Percentiles rank a stretch among this genome's conserved stretches.
phyloP scores from a whole-genome alignment of 2,329 filamentous ascomycete species.

The Diaporthe vaccinii region DNA sequence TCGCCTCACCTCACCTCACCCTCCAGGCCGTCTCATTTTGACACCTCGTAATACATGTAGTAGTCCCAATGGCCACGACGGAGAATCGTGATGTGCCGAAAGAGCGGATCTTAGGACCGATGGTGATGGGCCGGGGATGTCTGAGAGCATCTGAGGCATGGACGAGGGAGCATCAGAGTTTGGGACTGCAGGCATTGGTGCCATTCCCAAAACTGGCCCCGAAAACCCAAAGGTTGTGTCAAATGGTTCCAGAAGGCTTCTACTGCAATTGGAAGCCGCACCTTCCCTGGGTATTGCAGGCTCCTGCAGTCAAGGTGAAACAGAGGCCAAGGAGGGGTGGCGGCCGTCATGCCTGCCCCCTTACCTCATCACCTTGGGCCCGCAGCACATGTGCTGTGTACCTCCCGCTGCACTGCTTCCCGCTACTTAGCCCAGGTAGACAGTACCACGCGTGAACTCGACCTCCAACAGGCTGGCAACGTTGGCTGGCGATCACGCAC shows the following conservation, averaged over 20 bases:
- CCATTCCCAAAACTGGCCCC: not conserved
- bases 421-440: not conserved
- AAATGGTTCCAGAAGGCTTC: conserved; percentile 40
- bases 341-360: conserved; percentile 15
- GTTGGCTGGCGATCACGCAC: conserved; percentile 31
- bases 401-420: not conserved
- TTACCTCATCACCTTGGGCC: not conserved
- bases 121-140: conserved; percentile 1
- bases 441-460: not conserved
- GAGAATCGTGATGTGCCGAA: conserved; percentile 19
- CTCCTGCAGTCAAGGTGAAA: conserved; percentile 36
- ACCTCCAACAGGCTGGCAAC: conserved; percentile 10
- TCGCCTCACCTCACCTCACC: conserved; percentile 12
- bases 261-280: not conserved
- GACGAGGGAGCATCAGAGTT: conserved; percentile 1
- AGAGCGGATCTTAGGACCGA: conserved; percentile 1
- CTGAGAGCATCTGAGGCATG: conserved; percentile 15
- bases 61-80: not conserved
- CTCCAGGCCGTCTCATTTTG: conserved; percentile 1
- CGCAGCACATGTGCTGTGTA: not conserved
- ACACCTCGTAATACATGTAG: no score
- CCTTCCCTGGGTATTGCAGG: not conserved
- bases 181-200: conserved; percentile 2
- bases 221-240: conserved; percentile 13
- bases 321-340: conserved; percentile 24